These are phyloP conservation scores for Rhizopus sp. DNA, from an alignment of 371 early-diverging fungal species.

Conservation along the genomic window DNA sequence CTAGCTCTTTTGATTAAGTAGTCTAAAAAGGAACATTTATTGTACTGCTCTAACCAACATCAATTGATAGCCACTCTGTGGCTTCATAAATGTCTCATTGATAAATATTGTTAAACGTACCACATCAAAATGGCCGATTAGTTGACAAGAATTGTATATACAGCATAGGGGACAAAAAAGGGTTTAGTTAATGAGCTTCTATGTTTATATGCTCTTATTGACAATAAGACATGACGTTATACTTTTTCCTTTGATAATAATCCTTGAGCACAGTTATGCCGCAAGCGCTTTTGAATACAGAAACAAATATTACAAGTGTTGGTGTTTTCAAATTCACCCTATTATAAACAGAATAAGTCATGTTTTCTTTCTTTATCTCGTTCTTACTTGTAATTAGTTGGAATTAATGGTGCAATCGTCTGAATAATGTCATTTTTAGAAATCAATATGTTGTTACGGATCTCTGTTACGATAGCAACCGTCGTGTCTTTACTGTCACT, in stretches of 20 bases:
- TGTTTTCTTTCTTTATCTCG: too few species aligned
- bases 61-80: too few species aligned
- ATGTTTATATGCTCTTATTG: conserved; percentile 6
- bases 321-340: conserved; percentile 52
- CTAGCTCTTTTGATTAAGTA: not conserved
- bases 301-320: conserved; percentile 47
- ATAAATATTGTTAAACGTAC: too few species aligned
- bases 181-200: not conserved
- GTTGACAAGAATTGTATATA: too few species aligned
- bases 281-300: conserved; percentile 59
- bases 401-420: conserved; percentile 43
- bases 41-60: too few species aligned
- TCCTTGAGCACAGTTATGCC: conserved; percentile 46
- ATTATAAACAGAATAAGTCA: not conserved
- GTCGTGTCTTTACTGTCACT: conserved; percentile 18
- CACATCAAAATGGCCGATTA: too few species aligned
- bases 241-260: conserved; percentile 51
- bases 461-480: conserved; percentile 50
- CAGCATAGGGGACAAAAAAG: too few species aligned
- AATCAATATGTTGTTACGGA: conserved; percentile 47
- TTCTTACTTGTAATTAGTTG: conserved; percentile 34
- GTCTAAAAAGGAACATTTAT: too few species aligned
- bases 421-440: conserved; percentile 44
- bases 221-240: conserved; percentile 35
- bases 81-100: too few species aligned